phyloP scores from a whole-genome alignment of 225 moss, liverwort and hornwort genomes.

The Rhytidiadelphus loreus region DNA sequence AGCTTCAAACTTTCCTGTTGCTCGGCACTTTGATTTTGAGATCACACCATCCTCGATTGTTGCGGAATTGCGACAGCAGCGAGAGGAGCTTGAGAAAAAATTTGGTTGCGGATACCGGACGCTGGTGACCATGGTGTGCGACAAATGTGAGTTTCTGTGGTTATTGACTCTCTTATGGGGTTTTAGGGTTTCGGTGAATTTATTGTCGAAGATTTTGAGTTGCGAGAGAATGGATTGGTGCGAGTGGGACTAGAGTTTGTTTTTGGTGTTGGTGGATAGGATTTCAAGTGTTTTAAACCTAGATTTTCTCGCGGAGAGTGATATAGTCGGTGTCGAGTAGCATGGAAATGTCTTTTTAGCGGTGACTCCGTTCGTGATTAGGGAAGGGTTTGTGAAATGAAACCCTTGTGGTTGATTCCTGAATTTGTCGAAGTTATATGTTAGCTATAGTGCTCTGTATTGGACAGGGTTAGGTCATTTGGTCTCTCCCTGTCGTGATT shows the following conservation, averaged over 20 bases:
- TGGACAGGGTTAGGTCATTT: not conserved
- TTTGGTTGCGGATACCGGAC: not conserved
- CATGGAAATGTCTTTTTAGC: not conserved
- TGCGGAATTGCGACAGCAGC: not conserved
- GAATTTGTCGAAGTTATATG: not conserved
- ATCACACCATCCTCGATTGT: not conserved
- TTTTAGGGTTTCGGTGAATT: not conserved
- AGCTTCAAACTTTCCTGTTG: not conserved
- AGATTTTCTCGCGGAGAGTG: not conserved
- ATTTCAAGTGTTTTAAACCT: not conserved
- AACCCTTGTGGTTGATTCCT: not conserved
- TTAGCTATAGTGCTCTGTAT: not conserved
- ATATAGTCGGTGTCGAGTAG: not conserved
- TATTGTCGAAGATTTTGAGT: not conserved
- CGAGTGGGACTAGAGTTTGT: not conserved
- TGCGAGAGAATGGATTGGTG: not conserved
- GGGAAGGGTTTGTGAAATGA: not conserved
- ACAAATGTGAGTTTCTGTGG: slow-evolving; percentile 6
- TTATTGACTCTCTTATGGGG: not conserved
- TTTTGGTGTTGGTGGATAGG: not conserved
- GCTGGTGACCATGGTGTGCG: slow-evolving; percentile 17
- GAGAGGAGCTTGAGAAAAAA: not conserved
- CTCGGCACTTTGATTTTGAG: not conserved
- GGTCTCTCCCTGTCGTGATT: not conserved
- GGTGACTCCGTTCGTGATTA: not conserved